Evolutionary conservation across 1,284 basidiomycete genomes (phyloP).

Genomic region (Apiotrichum porosum): DNA sequence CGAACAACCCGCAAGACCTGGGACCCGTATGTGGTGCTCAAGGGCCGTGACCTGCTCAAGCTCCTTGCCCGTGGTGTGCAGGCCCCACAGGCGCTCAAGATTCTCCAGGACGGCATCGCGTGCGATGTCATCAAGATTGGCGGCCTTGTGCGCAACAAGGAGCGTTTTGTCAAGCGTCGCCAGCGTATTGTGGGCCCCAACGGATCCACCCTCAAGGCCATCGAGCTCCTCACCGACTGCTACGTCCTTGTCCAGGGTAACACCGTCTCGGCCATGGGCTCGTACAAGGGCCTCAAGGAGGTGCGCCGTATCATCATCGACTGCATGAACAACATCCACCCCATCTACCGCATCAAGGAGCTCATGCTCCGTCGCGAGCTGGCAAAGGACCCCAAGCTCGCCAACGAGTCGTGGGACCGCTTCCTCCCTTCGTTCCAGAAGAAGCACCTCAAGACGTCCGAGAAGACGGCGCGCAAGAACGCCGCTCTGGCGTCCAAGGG

Average conservation of each 20-base stretch:
- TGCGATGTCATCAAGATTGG: constrained; percentile 99
- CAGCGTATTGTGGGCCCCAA: constrained; percentile 97
- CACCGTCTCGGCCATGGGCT: constrained; percentile 97
- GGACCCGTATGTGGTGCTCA: constrained; percentile 93
- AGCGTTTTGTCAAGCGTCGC: constrained; percentile 90
- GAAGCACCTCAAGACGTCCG: constrained; percentile 81
- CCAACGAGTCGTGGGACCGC: constrained; percentile 90
- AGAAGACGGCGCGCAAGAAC: constrained; percentile 84
- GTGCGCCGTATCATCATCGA: constrained; percentile 92
- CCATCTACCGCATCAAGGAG: constrained; percentile 99
- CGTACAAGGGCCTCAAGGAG: constrained; percentile 90
- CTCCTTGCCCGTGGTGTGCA: constrained; percentile 88
- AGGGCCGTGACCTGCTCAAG: constrained; percentile 94
- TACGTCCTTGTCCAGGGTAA: constrained; percentile 98
- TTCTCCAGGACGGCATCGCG: constrained; percentile 82
- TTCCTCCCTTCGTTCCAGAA: constrained; percentile 95
- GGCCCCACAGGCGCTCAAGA: constrained; percentile 72
- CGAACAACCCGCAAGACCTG: constrained; percentile 94
- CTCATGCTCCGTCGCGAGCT: constrained; percentile 98
- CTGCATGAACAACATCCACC: constrained; percentile 99
- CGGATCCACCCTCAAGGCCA: constrained; percentile 96
- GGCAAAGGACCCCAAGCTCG: constrained; percentile 95
- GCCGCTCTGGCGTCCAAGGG: constrained; percentile 49
- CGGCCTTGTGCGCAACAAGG: constrained; percentile 89
- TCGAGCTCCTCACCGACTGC: constrained; percentile 92